Base-by-base conservation (phyloP, 768 basidiomycete species). In the Boletus rex-veris region DNA sequence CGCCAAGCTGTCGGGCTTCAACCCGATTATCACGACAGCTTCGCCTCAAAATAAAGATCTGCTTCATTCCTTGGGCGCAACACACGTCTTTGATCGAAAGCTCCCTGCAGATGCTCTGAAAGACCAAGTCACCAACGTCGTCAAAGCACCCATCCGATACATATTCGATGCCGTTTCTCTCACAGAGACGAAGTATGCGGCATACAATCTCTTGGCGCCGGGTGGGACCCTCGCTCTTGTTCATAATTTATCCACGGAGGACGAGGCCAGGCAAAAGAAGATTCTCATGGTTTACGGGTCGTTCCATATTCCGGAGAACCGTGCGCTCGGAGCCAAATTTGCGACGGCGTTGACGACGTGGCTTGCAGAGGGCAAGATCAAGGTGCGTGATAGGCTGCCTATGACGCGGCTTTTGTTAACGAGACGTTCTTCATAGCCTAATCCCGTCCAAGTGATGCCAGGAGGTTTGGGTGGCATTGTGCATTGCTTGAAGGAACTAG, bases 1-100 rank as follows among this genome's bases (percentile, higher is more conserved):
- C 14, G 68, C 73, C 5, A 58, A 52, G n/a, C 37, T 71, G 42
- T 70, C 67, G n/a, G 69, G 63, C 9, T 73, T 71, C 52, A 62
- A 57, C 1, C 69, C 68, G 12, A 71, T 75, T 45, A 67, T 75
- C 45, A 64, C 73, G 19, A 75, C 75, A 0, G 65, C 75, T 0
- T 74, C 75, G 16, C 45, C 62, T 18, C 57, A 67, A 42, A 69
- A 76, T 38, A 50, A 55, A 6, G 63, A 50, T 4, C 58, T 61
- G 8, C 63, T 75, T 31, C 52, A 59, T 30, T 65, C 66, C 3
- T 48, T 73, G 9, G 75, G 75, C 16, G 73, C 75, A 18, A 75
- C 74, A 2, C 62, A 69, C 55, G 63, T 75, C 33, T 48, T 76
- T 35, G 71, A 69, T 60, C 63, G 67, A 15, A 50, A 60, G 21